phyloP scores from a whole-genome alignment of 352 stramenopile genomes.

The Elongisporangium prolatum region DNA sequence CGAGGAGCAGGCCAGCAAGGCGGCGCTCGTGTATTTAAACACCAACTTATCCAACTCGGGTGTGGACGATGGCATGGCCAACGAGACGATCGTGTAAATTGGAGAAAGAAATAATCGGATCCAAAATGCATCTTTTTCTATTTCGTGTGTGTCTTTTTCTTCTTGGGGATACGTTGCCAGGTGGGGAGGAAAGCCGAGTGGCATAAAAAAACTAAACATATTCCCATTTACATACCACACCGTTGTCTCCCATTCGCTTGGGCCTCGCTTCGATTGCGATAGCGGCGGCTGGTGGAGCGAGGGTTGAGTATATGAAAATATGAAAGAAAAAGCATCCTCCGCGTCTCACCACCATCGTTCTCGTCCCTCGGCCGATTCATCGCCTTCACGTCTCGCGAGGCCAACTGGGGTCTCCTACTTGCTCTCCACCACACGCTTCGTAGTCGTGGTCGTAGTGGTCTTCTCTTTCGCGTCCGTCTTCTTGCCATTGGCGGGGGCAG shows the following conservation, averaged over 20 bases:
- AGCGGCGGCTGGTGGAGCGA: neutral
- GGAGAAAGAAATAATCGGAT: neutral
- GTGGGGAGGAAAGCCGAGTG: neutral
- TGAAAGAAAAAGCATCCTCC: conserved; percentile 4
- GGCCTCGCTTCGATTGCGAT: neutral
- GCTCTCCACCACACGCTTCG: conserved; percentile 32
- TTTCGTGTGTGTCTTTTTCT: conserved; percentile 1
- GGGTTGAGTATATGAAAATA: conserved; percentile 1
- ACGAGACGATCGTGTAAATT: conserved; percentile 42
- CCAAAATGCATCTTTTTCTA: conserved; percentile 1
- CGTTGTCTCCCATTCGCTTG: neutral
- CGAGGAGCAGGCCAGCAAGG: conserved; percentile 69
- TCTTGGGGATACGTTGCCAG: neutral
- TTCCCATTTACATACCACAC: conserved; percentile 1
- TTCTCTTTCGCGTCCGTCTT: conserved; percentile 12
- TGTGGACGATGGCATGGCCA: conserved; percentile 33
- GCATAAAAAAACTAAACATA: conserved; percentile 5
- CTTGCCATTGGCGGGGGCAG: conserved; percentile 8
- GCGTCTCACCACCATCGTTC: neutral
- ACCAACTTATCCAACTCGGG: conserved; percentile 34
- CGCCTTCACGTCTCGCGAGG: conserved; percentile 5
- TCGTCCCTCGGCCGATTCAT: neutral
- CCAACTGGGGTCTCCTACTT: conserved; percentile 20
- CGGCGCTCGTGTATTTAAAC: conserved; percentile 68
- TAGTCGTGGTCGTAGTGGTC: conserved; percentile 7